These are phyloP conservation scores for Arabidopsis arenosa DNA, from an alignment of 345 rosid species.

Conservation along the genomic window DNA sequence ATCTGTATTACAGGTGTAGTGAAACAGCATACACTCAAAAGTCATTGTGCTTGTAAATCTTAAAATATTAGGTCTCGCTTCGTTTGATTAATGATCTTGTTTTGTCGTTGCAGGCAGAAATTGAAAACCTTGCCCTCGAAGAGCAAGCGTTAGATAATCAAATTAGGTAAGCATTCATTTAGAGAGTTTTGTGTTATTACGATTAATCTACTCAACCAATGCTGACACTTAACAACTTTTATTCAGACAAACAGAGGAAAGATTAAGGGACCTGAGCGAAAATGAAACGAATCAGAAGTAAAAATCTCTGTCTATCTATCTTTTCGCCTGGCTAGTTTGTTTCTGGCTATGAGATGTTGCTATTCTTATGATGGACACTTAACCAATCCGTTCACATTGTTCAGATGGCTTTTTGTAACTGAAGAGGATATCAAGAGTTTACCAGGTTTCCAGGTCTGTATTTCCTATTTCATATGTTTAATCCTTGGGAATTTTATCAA, in stretches of 20 bases:
- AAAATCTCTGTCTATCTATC: conserved; percentile 29
- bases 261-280: conserved; percentile 75
- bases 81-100: conserved; percentile 32
- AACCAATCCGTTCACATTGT: conserved; percentile 41
- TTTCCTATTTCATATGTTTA: conserved; percentile 23
- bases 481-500: conserved; percentile 6
- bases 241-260: conserved; percentile 84
- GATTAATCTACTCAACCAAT: conserved; percentile 35
- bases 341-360: conserved; percentile 24
- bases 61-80: conserved; percentile 13
- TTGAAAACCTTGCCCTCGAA: conserved; percentile 70
- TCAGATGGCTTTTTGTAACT: conserved; percentile 90
- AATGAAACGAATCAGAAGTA: conserved; percentile 83
- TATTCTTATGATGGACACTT: conserved; percentile 29
- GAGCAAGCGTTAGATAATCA: conserved; percentile 75
- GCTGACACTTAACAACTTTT: conserved; percentile 48
- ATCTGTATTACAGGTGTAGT: conserved; percentile 68
- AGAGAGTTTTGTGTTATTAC: conserved; percentile 25
- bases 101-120: conserved; percentile 68
- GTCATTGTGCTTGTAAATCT: background rate
- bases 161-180: conserved; percentile 68
- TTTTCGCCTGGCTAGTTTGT: background rate
- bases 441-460: conserved; percentile 76
- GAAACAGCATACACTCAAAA: conserved; percentile 10
- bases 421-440: conserved; percentile 88